phyloP scores from a whole-genome alignment of 2,329 filamentous ascomycete genomes.

The Phyllachora maydis region DNA sequence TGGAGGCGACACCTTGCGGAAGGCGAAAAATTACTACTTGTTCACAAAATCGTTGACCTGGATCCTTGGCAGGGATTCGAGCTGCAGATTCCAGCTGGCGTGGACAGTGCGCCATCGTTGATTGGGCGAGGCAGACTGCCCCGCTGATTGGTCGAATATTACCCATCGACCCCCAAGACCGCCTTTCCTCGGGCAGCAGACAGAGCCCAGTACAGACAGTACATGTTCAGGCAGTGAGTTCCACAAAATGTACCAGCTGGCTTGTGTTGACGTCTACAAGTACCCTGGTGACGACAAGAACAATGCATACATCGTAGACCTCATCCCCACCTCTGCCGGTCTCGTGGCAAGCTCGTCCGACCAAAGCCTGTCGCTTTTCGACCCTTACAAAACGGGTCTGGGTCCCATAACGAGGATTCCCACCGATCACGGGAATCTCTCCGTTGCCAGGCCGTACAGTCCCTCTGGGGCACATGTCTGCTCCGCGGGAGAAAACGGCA shows the following conservation, averaged over 20 bases:
- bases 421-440: constrained; percentile 40
- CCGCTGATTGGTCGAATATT: too few species aligned
- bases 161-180: too few species aligned
- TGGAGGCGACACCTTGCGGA: too few species aligned
- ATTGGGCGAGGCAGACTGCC: too few species aligned
- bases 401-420: constrained; percentile 24
- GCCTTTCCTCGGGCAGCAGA: too few species aligned
- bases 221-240: too few species aligned
- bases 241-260: constrained; percentile 21
- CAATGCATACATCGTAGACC: constrained; percentile 39
- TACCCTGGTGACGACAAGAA: constrained; percentile 18
- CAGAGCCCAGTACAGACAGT: too few species aligned
- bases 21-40: too few species aligned
- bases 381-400: constrained; percentile 31
- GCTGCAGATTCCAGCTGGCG: too few species aligned
- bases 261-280: constrained; percentile 16
- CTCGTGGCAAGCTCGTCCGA: constrained; percentile 49
- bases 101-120: too few species aligned
- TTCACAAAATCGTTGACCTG: too few species aligned
- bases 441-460: constrained; percentile 36
- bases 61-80: too few species aligned
- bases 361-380: constrained; percentile 45
- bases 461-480: constrained; percentile 30
- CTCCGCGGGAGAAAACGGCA: constrained; percentile 53
- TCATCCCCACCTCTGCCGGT: constrained; percentile 24